Percentiles rank a stretch among this genome's conserved stretches.
Conservation (phyloP, 2,329 filamentous ascomycete genomes). For the Calonectria montana region DNA sequence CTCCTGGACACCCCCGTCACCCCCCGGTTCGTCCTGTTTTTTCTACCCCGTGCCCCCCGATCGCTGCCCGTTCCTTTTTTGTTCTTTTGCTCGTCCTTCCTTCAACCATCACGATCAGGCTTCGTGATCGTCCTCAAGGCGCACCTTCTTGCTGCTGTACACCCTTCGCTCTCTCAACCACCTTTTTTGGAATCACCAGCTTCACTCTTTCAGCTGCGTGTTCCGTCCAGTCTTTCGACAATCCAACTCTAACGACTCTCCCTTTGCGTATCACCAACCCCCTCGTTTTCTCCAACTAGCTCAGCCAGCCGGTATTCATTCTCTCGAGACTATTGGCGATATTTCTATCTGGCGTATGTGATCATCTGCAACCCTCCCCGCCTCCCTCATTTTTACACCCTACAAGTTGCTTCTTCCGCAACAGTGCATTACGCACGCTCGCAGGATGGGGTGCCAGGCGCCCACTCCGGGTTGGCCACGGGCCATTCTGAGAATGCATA, state of each 20-base stretch:
- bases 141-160: conserved; percentile 40
- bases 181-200: conserved; percentile 50
- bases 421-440: conserved; percentile 36
- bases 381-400: conserved; percentile 29
- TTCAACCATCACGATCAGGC: conserved; percentile 40
- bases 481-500: conserved; percentile 19
- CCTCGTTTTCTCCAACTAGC: conserved; percentile 28
- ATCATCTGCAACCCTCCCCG: conserved; percentile 29
- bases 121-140: conserved; percentile 40
- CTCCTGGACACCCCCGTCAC: conserved; percentile 19
- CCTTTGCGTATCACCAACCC: conserved; percentile 35
- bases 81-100: conserved; percentile 34
- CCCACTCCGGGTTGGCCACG: conserved; percentile 4
- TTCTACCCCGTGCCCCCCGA: conserved; percentile 34
- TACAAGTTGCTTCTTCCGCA: conserved; percentile 32
- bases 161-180: conserved; percentile 44
- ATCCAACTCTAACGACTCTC: conserved; percentile 31
- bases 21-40: conserved; percentile 27
- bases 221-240: conserved; percentile 52
- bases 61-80: conserved; percentile 25
- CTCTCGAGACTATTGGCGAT: conserved; percentile 42
- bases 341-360: conserved; percentile 45
- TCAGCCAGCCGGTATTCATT: conserved; percentile 33
- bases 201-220: conserved; percentile 58
- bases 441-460: conserved; percentile 21